Base-by-base conservation (phyloP, 331 rosid species). In the Malus hybrid region DNA sequence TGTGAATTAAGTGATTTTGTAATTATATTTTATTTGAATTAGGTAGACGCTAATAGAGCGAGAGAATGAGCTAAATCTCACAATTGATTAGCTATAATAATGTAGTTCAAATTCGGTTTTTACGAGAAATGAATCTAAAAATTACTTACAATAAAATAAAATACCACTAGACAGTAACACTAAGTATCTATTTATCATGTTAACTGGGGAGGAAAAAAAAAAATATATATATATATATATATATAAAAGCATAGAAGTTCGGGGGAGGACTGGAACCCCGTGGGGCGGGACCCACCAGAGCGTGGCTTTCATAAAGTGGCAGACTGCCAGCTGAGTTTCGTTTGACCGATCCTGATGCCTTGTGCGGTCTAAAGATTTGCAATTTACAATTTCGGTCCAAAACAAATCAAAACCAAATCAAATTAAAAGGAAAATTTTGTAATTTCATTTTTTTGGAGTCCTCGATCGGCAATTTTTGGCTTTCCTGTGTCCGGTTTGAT, bases 261-360 rank as follows among this genome's bases (percentile, higher is more conserved):
- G 68, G 29, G 55, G 65, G 46, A 42, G 65, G 15, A 59, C 63
- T 7, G 13, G 70, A 27, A 61, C 52, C 80, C 70, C 83, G 83
- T 80, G 83, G 62, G 69, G 68, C 39, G 69, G 84, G 77, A 72
- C 77, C 84, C 74, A 65, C 42, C 55, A 42, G 80, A 83, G 87
- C 87, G 82, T 78, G 79, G 82, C 73, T 80, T 80, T 86, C 79
- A 52, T 73, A 76, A 77, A 76, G 73, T 64, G 87, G 84, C 82
- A 79, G 87, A 34, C 18, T 50, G 59, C 82, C 84, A 86, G 87
- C 77, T 81, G 64, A 72, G 70, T 77, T 52, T 52, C 57, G 55
- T 83, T 86, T 83, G 87, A 83, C 90, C 64, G 70, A 67, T 42
- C 24, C 75, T 20, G 70, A 34, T 52, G 2, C 57, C 57, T 52